phyloP scores from a whole-genome alignment of 2,329 filamentous ascomycete genomes.

The Thermomyces lanuginosus region DNA sequence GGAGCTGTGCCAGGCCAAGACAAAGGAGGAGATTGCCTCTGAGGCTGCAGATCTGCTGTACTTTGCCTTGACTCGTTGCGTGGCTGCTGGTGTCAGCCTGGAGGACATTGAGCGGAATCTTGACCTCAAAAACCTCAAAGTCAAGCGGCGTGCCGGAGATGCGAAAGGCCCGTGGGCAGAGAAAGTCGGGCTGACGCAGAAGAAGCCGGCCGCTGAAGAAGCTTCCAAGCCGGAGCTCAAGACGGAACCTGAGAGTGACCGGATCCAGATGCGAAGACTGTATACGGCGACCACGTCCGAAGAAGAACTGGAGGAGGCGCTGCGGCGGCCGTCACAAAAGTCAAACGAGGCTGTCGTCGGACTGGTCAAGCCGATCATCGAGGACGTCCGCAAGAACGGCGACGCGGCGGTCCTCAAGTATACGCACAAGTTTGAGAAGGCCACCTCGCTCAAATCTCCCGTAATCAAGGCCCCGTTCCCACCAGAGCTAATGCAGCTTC shows the following conservation, averaged over 20 bases:
- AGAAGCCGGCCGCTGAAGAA: slow-evolving; percentile 19
- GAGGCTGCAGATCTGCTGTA: slow-evolving; percentile 93
- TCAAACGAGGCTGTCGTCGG: slow-evolving; percentile 87
- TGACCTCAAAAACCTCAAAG: slow-evolving; percentile 87
- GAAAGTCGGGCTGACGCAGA: slow-evolving; percentile 52
- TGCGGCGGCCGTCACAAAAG: slow-evolving; percentile 82
- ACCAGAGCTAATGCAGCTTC: slow-evolving; percentile 65
- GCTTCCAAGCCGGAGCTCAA: slow-evolving; percentile 38
- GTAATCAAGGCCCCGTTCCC: slow-evolving; percentile 85
- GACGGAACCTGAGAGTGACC: slow-evolving; percentile 36
- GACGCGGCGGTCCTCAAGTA: slow-evolving; percentile 82
- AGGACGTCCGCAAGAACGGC: slow-evolving; percentile 65
- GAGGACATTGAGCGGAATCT: slow-evolving; percentile 84
- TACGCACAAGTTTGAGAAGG: slow-evolving; percentile 96
- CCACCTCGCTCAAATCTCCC: slow-evolving; percentile 73
- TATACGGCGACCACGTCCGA: slow-evolving; percentile 48
- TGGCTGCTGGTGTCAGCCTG: slow-evolving; percentile 66
- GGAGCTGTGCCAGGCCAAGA: slow-evolving; percentile 76
- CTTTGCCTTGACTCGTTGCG: slow-evolving; percentile 82
- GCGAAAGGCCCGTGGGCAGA: slow-evolving; percentile 87
- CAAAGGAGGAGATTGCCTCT: slow-evolving; percentile 71
- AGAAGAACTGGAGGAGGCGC: slow-evolving; percentile 51
- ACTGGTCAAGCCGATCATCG: slow-evolving; percentile 81
- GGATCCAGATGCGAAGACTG: slow-evolving; percentile 71
- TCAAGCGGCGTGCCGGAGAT: slow-evolving; percentile 82